A percentile compares a stretch with the other conserved stretches of the same genome.
phyloP scores from a whole-genome alignment of 108 stramenopile genomes.

The Fistulifera pelliculosa region DNA sequence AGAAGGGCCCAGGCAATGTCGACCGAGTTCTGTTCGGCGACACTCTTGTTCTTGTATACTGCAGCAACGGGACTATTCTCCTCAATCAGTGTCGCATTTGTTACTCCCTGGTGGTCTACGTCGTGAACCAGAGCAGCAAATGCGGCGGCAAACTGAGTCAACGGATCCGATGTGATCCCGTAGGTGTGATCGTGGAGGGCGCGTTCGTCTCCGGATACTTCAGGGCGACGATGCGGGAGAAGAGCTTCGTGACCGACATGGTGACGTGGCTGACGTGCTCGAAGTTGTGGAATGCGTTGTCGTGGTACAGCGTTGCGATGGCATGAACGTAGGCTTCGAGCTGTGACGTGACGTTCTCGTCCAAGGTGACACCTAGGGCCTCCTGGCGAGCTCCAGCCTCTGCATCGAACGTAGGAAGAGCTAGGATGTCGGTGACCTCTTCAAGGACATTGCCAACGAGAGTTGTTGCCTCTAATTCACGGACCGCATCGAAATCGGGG shows the following conservation, averaged over 20 bases:
- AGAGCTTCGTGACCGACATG: constrained; percentile 5
- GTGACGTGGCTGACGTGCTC: constrained; percentile 12
- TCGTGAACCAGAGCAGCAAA: constrained; percentile 55
- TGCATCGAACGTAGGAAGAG: constrained; percentile 12
- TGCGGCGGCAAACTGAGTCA: constrained; percentile 44
- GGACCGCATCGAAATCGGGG: neutral
- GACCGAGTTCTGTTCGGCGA: constrained; percentile 8
- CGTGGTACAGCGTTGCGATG: constrained; percentile 25
- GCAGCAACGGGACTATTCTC: constrained; percentile 21
- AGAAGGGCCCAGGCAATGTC: constrained; percentile 31
- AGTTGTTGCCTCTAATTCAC: neutral
- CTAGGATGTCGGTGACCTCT: constrained; percentile 10
- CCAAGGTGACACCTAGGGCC: neutral
- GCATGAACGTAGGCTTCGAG: constrained; percentile 20
- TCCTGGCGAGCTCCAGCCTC: neutral
- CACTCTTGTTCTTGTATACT: constrained; percentile 15
- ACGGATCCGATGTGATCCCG: constrained; percentile 41
- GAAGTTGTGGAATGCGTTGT: constrained; percentile 24
- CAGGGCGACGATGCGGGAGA: constrained; percentile 9
- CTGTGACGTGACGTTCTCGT: constrained; percentile 23
- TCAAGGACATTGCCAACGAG: constrained; percentile 4
- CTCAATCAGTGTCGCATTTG: constrained; percentile 39
- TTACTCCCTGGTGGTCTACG: constrained; percentile 49
- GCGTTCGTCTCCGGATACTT: neutral
- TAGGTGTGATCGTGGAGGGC: constrained; percentile 25